Evolutionary conservation across 2,329 filamentous ascomycete genomes (phyloP), one percentile per base, ranked within the genome.

Genomic region (Ophiobolus disseminans): DNA sequence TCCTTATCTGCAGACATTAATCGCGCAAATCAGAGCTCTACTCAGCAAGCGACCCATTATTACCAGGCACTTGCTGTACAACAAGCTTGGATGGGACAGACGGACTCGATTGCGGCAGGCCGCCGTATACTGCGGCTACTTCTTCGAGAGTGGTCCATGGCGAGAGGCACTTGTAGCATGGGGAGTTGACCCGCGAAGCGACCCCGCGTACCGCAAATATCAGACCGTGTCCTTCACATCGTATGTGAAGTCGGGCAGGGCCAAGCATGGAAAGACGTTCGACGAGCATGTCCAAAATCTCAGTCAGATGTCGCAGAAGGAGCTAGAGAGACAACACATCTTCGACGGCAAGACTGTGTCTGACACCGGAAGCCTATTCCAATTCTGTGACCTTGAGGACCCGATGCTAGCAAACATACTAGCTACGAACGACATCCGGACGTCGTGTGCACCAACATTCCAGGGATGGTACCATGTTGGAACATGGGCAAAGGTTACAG

Each of bases 131-230:
- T 86, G 90, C 4, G 91, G 89, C 7, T 99, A 96, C 75, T 90
- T 92, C 73, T 97, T 97, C 79, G 88, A 89, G 50, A 91, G 89
- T 17, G 94, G 94, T 0, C 92, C 94, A 0, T 99, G 91, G 88
- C 84, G 91, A 55, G 92, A 97, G 70, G 87, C 89, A 3, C 85
- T 97, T 44, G 85, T 97, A 55, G 86, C 83, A 37, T 94, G 92
- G 70, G 93, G 93, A 8, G 74, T 96, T 16, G 94, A 99, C 68
- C 94, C 94, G 3, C 85, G 94, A 26, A 82, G 76, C 11, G 87
- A 92, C 53, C 86, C 89, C 0, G 82, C 86, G 45, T 92, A 88
- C 67, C 87, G 91, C 25, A 78, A 85, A 45, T 97, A 96, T 71
- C 94, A 99, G 73, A 95, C 91, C 0, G 80, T 97, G 4, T 71